Evolutionary conservation across 257 asterid genomes (phyloP).

Genomic region (Nicotiana tabacum): DNA sequence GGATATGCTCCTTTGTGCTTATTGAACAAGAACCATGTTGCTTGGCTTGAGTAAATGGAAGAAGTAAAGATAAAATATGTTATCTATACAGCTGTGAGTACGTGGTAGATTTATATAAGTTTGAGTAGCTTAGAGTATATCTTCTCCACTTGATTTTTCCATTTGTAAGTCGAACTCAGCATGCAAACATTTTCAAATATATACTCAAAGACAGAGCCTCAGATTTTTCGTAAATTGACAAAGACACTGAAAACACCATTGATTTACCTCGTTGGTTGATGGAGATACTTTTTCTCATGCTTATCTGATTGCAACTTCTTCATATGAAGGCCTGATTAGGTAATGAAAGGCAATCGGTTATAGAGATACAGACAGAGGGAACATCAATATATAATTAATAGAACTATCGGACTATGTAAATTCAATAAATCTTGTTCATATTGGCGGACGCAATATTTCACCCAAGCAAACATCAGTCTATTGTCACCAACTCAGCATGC

Average conservation of each 20-base stretch:
- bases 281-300: neutral
- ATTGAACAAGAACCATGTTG: neutral
- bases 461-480: neutral
- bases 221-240: neutral
- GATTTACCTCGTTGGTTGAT: neutral
- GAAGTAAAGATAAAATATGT: neutral
- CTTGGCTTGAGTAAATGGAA: slow-evolving; percentile 10
- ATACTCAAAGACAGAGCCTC: neutral
- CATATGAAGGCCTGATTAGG: neutral
- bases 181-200: neutral
- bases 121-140: slow-evolving; percentile 12
- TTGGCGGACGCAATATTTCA: neutral
- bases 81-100: slow-evolving; percentile 5
- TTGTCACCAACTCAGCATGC: no score
- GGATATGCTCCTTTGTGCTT: neutral
- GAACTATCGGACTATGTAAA: no score
- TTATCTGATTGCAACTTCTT: neutral
- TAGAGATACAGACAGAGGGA: no score
- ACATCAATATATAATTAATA: no score
- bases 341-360: neutral
- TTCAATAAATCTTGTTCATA: no score
- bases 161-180: slow-evolving; percentile 4
- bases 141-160: slow-evolving; percentile 5
- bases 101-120: neutral
- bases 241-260: neutral